phyloP scores from a whole-genome alignment of 2,329 filamentous ascomycete species.

The Xylaria sp. region DNA sequence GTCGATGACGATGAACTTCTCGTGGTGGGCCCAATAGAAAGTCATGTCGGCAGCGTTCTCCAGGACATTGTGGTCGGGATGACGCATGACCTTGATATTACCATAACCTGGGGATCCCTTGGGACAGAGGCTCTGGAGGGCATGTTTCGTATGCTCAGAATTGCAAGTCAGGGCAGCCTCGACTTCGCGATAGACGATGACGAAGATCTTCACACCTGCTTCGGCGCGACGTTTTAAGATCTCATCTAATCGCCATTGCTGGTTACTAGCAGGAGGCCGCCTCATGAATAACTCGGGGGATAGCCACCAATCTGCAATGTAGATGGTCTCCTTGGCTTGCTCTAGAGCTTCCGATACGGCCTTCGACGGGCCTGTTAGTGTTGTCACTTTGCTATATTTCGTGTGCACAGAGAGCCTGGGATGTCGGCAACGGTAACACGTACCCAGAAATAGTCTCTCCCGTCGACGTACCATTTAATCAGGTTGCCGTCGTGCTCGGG shows the following conservation, averaged over 20 bases:
- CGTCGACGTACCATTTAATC: slow-evolving; percentile 98
- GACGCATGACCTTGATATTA: slow-evolving; percentile 89
- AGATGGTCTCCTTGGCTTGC: slow-evolving; percentile 89
- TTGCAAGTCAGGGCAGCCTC: slow-evolving; percentile 88
- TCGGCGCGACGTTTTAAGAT: slow-evolving; percentile 89
- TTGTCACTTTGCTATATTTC: neutral
- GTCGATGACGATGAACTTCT: slow-evolving; percentile 97
- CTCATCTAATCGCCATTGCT: slow-evolving; percentile 88
- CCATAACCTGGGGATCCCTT: slow-evolving; percentile 83
- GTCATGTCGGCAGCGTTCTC: slow-evolving; percentile 97
- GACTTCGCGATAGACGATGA: slow-evolving; percentile 92
- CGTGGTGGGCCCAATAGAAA: slow-evolving; percentile 97
- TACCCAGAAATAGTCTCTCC: slow-evolving; percentile 91
- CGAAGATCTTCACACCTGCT: slow-evolving; percentile 91
- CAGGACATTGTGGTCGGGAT: slow-evolving; percentile 94
- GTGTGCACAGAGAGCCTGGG: neutral
- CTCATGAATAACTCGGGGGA: slow-evolving; percentile 89
- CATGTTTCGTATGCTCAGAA: slow-evolving; percentile 90
- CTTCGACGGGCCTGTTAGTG: slow-evolving; percentile 39
- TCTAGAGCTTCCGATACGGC: slow-evolving; percentile 92
- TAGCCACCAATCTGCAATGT: slow-evolving; percentile 97
- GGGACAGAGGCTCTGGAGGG: slow-evolving; percentile 80
- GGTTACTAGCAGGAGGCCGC: slow-evolving; percentile 81
- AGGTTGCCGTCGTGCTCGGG: slow-evolving; percentile 86
- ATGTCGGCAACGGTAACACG: neutral